Base-by-base conservation (phyloP, 164 flowering plant species). In the Vitis riparia region DNA sequence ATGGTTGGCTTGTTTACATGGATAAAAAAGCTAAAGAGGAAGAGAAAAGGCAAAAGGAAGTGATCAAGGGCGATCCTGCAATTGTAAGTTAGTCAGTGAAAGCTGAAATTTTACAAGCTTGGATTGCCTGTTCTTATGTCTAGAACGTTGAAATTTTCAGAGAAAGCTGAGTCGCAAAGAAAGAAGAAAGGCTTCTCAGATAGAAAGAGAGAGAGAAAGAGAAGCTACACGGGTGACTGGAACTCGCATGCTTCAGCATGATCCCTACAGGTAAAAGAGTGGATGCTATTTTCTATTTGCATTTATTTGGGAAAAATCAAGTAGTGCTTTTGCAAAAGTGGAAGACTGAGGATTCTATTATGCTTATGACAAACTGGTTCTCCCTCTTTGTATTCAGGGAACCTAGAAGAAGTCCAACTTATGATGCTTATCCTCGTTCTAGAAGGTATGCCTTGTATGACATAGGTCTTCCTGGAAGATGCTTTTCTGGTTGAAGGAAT, bases 91-190 rank as follows among this genome's bases (percentile, higher is more conserved):
- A 37, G 7, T 37, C 44, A 3, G 44, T 37, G 44, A 6, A 37
- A 37, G 5, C 44, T 23, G 27, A 37, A 37, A 37, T 2, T 62
- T 63, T 5, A 8, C 30, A 57, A 62, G 37, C n/a, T 19, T 63
- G 76, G 11, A 47, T 67, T 60, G 15, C 30, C 19, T 29, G 16
- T 48, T 11, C n/a, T 27, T 68, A 59, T 10, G 17, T 30, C 16
- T 66, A 11, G 58, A 44, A 49, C 66, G 61, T 58, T 57, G 55
- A 48, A 63, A 71, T 55, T 55, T 73, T 17, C 83, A 95, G 99
- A 89, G 85, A 84, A 95, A 95, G 78, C 77, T 93, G 69, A 95
- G 98, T 79, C 99, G 99, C 70, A 95, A 93, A 75, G 99, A 95
- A 73, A 90, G 99, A 77, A 89, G 98, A 74, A 95, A 93, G 77